phyloP scores from a whole-genome alignment of 768 basidiomycete genomes.

The Tricholomella constricta region DNA sequence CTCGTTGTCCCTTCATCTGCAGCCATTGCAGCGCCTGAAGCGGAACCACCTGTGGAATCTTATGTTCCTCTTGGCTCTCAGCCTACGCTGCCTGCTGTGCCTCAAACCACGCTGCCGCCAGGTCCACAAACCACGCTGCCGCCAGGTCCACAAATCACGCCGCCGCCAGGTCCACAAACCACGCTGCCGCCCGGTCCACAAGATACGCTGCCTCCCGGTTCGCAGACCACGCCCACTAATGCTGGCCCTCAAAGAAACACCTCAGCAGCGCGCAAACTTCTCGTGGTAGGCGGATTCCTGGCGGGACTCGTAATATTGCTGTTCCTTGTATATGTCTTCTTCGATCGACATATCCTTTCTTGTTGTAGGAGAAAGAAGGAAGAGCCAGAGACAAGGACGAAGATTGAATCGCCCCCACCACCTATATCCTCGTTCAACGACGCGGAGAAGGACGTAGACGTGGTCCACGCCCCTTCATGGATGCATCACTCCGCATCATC shows the following conservation, averaged over 20 bases:
- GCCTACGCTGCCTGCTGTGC: no score
- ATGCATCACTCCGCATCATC: conserved; percentile 8
- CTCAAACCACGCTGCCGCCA: no score
- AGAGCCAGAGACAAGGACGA: conserved; percentile 5
- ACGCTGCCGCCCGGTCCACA: no score
- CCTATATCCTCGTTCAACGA: conserved; percentile 3
- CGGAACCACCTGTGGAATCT: background rate
- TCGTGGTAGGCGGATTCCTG: conserved; percentile 17
- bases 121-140: background rate
- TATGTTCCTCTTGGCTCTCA: background rate
- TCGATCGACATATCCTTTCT: conserved; percentile 10
- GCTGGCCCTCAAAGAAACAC: background rate
- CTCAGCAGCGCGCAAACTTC: conserved; percentile 11
- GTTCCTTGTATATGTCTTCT: conserved; percentile 13
- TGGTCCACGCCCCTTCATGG: conserved; percentile 1
- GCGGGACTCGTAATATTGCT: conserved; percentile 17
- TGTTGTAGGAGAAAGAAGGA: conserved; percentile 11
- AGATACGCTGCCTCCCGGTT: no score
- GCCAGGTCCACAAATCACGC: no score
- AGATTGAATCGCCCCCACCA: conserved; percentile 14
- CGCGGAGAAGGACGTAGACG: conserved; percentile 11
- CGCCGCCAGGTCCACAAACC: no score
- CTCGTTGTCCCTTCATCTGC: background rate
- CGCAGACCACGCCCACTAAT: background rate
- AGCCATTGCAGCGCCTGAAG: background rate